Evolutionary conservation across 129 eudicot species (phyloP).

Genomic region (Pseudognaphalium luteoalbum): DNA sequence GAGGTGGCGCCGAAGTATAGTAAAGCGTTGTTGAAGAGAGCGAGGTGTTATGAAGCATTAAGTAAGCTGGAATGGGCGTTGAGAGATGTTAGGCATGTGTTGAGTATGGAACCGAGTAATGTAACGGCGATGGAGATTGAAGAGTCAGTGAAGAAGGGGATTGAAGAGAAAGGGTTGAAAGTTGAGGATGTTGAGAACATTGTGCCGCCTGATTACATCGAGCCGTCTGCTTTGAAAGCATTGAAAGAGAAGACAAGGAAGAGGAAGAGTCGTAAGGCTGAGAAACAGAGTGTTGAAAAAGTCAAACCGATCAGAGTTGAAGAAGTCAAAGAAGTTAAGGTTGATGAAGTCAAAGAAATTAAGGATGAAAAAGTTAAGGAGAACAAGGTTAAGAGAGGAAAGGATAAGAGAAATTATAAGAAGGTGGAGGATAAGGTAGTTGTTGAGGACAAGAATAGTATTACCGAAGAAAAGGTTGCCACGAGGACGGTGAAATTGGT

Average conservation of each 20-base stretch:
- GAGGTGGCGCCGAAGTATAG: constrained; percentile 88
- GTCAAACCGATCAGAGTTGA: constrained; percentile 25
- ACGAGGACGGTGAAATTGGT: constrained; percentile 73
- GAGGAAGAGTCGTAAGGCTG: constrained; percentile 50
- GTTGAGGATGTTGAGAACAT: constrained; percentile 59
- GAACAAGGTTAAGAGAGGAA: constrained; percentile 31
- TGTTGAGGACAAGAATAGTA: constrained; percentile 63
- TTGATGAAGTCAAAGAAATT: constrained; percentile 23
- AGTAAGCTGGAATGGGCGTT: constrained; percentile 72
- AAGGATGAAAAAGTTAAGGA: constrained; percentile 44
- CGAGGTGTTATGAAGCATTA: constrained; percentile 76
- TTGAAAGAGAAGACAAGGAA: constrained; percentile 52
- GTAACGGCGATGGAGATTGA: constrained; percentile 64
- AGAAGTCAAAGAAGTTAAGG: constrained; percentile 34
- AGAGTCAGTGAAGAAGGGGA: constrained; percentile 52
- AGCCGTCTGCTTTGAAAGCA: constrained; percentile 37
- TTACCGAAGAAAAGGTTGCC: constrained; percentile 54
- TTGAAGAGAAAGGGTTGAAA: constrained; percentile 57
- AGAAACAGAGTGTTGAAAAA: constrained; percentile 34
- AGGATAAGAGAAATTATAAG: constrained; percentile 42
- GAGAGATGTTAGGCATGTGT: constrained; percentile 73
- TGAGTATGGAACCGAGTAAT: constrained; percentile 86
- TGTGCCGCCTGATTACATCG: constrained; percentile 38
- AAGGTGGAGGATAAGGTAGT: constrained; percentile 62
- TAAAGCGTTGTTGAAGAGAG: constrained; percentile 89